Evolutionary conservation across 2,329 filamentous ascomycete genomes (phyloP).

Genomic region (Cladophialophora immunda): DNA sequence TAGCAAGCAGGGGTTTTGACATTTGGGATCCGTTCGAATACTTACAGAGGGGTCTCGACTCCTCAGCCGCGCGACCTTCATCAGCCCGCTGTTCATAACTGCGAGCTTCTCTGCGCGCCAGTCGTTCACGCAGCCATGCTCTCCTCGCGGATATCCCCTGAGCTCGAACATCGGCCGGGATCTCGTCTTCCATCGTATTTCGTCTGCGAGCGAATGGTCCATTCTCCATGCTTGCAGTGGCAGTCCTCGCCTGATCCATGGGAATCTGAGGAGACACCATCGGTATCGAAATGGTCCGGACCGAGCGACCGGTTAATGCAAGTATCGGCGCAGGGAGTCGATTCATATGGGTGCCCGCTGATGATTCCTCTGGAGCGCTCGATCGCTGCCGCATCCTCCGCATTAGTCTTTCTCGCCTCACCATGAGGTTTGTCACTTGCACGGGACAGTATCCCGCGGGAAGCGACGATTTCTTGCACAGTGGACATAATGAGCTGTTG

Average conservation of each 20-base stretch:
- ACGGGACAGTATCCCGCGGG: slow-evolving; percentile 72
- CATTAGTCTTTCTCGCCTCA: slow-evolving; percentile 77
- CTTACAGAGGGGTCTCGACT: slow-evolving; percentile 36
- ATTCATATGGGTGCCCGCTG: background rate
- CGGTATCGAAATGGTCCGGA: slow-evolving; percentile 26
- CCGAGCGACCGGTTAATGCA: slow-evolving; percentile 16
- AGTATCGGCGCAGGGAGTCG: slow-evolving; percentile 21
- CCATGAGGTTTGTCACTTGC: slow-evolving; percentile 83
- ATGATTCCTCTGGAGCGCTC: background rate
- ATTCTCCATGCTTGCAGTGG: slow-evolving; percentile 15
- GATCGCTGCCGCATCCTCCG: slow-evolving; percentile 47
- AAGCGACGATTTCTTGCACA: slow-evolving; percentile 86
- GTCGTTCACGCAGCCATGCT: slow-evolving; percentile 38
- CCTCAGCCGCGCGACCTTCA: slow-evolving; percentile 32
- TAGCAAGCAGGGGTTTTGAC: background rate
- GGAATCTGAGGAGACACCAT: slow-evolving; percentile 14
- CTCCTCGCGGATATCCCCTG: slow-evolving; percentile 38
- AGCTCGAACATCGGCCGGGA: slow-evolving; percentile 36
- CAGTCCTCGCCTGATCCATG: slow-evolving; percentile 15
- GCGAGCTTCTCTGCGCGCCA: slow-evolving; percentile 36
- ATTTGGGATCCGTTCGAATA: background rate
- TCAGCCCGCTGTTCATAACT: slow-evolving; percentile 35
- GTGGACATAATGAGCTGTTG: slow-evolving; percentile 85
- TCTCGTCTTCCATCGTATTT: slow-evolving; percentile 26
- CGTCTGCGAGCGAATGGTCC: slow-evolving; percentile 14